Base-by-base conservation (phyloP, 176 grass and related monocot species). In the Zizania latifolia region DNA sequence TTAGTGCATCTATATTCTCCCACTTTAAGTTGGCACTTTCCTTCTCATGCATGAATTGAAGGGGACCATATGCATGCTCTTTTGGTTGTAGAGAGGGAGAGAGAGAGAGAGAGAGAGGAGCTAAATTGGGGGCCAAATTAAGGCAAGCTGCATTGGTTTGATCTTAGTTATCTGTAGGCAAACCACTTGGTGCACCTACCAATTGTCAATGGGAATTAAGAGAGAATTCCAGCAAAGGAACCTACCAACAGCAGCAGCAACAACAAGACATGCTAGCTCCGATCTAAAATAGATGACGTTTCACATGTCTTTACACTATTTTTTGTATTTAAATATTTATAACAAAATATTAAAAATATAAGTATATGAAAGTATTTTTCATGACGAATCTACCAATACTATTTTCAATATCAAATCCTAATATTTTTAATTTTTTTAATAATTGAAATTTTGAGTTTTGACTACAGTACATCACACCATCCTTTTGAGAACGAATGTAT, bases 51-150 rank as follows among this genome's bases (percentile, higher is more conserved):
- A 50, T 64, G 76, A 28, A 74, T 68, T 37, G 41, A 4, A 53
- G 38, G 73, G 79, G 74, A 72, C 73, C 73, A 87, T 58, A 34
- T 65, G 37, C 23, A 43, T 68, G 48, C 51, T 74, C 48, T 32
- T 58, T 43, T 58, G 21, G 35, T 44, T 58, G 17, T 1, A 58
- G 16, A 29, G 61, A 50, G 33, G 15, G 1, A 51, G 8, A 32
- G 6, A 6, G 61, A 50, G 33, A n/a, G 1, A 51, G 8, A 32
- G 6, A 6, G 41, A 34, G 50, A 68, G 23, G 36, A 68, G 24
- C 48, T 56, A 68, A 28, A 36, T 57, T 31, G 17, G 2, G 34
- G 62, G 17, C n/a, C 48, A 53, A 17, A 5, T 16, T 45, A 45
- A 22, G 9, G 34, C 48, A 57, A 57, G 13, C 26, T 80, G 53